Evolutionary conservation across 129 eudicot genomes (phyloP).

Genomic region (Heracleum sosnowskyi): DNA sequence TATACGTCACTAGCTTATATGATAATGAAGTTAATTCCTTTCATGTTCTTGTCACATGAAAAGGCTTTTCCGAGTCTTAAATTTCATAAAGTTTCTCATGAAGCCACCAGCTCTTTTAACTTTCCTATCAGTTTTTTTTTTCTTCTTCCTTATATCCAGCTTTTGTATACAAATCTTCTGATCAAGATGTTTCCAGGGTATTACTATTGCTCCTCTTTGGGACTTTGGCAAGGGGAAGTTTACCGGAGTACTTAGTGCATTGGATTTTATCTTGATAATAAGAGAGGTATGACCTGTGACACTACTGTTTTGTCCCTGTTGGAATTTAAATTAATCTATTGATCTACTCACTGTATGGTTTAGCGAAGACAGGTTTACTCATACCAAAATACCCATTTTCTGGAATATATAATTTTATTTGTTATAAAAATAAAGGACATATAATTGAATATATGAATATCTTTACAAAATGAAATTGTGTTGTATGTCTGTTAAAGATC

Average conservation of each 20-base stretch:
- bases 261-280: slow-evolving; percentile 87
- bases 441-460: background rate
- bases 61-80: background rate
- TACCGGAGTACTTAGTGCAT: slow-evolving; percentile 83
- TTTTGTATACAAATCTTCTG: slow-evolving; percentile 17
- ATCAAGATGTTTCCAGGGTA: slow-evolving; percentile 55
- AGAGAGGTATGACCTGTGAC: slow-evolving; percentile 56
- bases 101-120: background rate
- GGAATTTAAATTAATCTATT: background rate
- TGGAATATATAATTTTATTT: background rate
- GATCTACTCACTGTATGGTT: background rate
- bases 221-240: slow-evolving; percentile 69
- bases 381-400: background rate
- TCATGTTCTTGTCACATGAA: background rate
- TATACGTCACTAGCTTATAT: background rate
- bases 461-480: background rate
- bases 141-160: slow-evolving; percentile 9
- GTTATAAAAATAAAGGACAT: background rate
- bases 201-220: slow-evolving; percentile 83
- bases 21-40: background rate
- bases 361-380: background rate
- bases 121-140: slow-evolving; percentile 6
- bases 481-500: background rate
- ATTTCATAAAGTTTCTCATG: background rate
- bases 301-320: background rate